phyloP scores from a whole-genome alignment of 768 basidiomycete genomes.

The Phylloporus rhodoxanthus region DNA sequence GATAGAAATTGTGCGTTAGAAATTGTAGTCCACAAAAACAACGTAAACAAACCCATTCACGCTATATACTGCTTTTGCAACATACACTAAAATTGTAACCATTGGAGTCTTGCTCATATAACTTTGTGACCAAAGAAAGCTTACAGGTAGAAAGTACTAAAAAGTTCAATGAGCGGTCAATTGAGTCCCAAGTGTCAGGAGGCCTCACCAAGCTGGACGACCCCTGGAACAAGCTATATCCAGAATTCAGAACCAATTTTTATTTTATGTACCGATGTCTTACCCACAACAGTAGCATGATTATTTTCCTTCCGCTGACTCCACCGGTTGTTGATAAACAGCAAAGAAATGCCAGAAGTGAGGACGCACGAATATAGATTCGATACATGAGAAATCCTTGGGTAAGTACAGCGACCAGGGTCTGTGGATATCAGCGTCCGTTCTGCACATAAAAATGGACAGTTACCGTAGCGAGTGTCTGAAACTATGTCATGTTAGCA shows the following conservation, averaged over 20 bases:
- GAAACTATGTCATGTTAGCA: not conserved
- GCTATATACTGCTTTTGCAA: not conserved
- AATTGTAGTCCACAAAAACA: too few relatives aligned
- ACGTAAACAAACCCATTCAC: not conserved
- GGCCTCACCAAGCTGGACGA: not conserved
- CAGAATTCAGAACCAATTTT: not conserved
- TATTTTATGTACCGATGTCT: not conserved
- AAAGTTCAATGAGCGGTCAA: not conserved
- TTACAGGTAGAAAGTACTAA: not conserved
- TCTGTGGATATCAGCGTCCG: not conserved
- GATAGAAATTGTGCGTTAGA: not conserved
- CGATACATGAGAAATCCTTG: conserved; percentile 3
- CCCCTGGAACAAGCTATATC: not conserved
- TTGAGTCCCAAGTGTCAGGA: not conserved
- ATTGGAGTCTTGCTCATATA: too few relatives aligned
- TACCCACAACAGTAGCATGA: not conserved
- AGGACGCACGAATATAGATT: not conserved
- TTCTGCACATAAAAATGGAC: not conserved
- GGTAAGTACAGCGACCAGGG: not conserved
- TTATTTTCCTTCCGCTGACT: not conserved
- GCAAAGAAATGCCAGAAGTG: too few relatives aligned
- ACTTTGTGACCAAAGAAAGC: not conserved
- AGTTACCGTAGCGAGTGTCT: not conserved
- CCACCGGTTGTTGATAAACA: too few relatives aligned
- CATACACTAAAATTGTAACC: not conserved